phyloP scores from a whole-genome alignment of 192 early-diverging fungal species.

The Paraglomus brasilianum region DNA sequence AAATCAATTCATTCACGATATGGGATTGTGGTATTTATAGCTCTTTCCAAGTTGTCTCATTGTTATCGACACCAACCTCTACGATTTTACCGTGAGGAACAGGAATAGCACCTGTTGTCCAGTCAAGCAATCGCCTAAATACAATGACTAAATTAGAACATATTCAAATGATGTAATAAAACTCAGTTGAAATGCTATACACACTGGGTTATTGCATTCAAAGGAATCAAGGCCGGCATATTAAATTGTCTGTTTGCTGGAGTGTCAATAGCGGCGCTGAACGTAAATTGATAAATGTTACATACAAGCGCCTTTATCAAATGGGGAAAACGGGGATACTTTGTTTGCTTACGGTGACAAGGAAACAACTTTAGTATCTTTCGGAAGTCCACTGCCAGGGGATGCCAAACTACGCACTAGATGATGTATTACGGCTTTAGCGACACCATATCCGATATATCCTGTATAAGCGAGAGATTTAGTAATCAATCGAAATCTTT shows the following conservation, averaged over 20 bases:
- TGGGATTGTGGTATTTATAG: slow-evolving; percentile 32
- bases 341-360: slow-evolving; percentile 58
- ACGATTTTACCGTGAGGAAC: slow-evolving; percentile 61
- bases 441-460: slow-evolving; percentile 89
- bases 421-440: slow-evolving; percentile 94
- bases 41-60: slow-evolving; percentile 56
- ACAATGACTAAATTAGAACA: neutral
- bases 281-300: slow-evolving; percentile 19
- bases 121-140: slow-evolving; percentile 52
- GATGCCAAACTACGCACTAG: slow-evolving; percentile 73
- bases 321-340: neutral
- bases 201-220: slow-evolving; percentile 67
- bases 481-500: neutral
- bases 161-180: neutral
- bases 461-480: slow-evolving; percentile 10
- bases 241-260: slow-evolving; percentile 89
- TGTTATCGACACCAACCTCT: slow-evolving; percentile 57
- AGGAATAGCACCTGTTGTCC: slow-evolving; percentile 52
- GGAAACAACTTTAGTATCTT: slow-evolving; percentile 62
- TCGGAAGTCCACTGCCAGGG: slow-evolving; percentile 70
- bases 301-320: neutral
- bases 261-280: slow-evolving; percentile 81
- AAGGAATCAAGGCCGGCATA: slow-evolving; percentile 87
- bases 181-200: neutral
- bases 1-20: too few relatives aligned